Evolutionary conservation across 1,284 basidiomycete genomes (phyloP).

Genomic region (Malassezia dermatis): DNA sequence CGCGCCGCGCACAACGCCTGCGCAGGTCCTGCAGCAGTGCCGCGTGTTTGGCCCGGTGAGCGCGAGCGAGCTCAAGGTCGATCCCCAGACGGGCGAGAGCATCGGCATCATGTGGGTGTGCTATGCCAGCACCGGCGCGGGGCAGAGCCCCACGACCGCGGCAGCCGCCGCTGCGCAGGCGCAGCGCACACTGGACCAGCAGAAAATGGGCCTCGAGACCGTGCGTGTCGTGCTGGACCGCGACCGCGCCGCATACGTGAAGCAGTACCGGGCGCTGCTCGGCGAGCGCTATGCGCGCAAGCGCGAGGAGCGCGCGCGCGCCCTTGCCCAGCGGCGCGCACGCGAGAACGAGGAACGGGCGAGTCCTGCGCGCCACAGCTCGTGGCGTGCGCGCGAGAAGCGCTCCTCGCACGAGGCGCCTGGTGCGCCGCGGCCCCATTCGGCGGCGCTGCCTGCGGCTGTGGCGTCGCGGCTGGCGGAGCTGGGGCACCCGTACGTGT

Average conservation of each 20-base stretch:
- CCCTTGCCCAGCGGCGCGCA: neutral
- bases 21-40: conserved; percentile 62
- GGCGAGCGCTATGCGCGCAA: conserved; percentile 47
- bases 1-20: conserved; percentile 61
- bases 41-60: conserved; percentile 59
- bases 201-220: conserved; percentile 10
- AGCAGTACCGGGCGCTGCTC: conserved; percentile 53
- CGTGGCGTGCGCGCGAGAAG: neutral
- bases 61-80: conserved; percentile 68
- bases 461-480: conserved; percentile 18
- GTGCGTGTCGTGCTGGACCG: conserved; percentile 45
- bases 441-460: neutral
- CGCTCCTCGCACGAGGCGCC: no score
- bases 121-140: conserved; percentile 50
- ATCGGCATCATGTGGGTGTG: conserved; percentile 73
- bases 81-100: conserved; percentile 66
- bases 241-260: conserved; percentile 47
- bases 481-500: conserved; percentile 23
- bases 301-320: neutral
- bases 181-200: conserved; percentile 16
- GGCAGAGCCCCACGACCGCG: conserved; percentile 8
- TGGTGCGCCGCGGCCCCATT: neutral
- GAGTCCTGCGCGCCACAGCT: neutral
- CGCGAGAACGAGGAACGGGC: neutral
- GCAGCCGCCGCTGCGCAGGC: conserved; percentile 23